A percentile compares a stretch with the other conserved stretches of the same genome.
Conservation (phyloP, 352 stramenopile species). For the Aphanomyces euteiches region DNA sequence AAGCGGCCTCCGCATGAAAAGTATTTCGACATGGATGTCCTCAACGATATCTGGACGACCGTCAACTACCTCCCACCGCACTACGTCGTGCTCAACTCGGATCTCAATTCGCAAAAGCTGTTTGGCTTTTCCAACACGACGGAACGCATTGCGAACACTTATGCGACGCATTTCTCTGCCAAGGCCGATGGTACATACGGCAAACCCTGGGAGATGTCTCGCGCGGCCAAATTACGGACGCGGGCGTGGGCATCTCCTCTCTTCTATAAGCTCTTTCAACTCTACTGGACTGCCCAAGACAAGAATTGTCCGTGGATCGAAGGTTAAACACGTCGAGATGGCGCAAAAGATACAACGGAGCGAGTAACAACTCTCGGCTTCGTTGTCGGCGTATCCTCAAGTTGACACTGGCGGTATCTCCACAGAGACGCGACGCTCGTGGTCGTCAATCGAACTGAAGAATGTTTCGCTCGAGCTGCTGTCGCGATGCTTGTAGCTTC, state of each 20-base stretch:
- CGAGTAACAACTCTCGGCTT: no score
- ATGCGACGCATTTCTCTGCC: slow-evolving; percentile 22
- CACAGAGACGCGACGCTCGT: no score
- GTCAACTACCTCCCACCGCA: slow-evolving; percentile 14
- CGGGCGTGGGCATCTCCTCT: neutral
- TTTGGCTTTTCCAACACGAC: neutral
- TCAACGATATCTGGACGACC: slow-evolving; percentile 8
- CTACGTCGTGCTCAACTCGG: slow-evolving; percentile 25
- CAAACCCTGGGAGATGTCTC: slow-evolving; percentile 18
- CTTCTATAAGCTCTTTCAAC: slow-evolving; percentile 22
- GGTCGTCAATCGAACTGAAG: no score
- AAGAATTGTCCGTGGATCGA: neutral
- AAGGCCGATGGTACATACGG: slow-evolving; percentile 20
- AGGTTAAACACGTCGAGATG: neutral
- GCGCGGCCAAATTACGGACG: no score
- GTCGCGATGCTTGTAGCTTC: no score
- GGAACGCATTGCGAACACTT: slow-evolving; percentile 18
- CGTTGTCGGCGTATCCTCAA: no score
- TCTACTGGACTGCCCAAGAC: slow-evolving; percentile 20
- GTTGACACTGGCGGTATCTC: no score
- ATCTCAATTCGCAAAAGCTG: neutral
- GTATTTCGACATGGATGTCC: slow-evolving; percentile 24
- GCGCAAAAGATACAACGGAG: no score
- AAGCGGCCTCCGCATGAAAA: neutral
- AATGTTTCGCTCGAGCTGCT: no score